Evolutionary conservation across 2,329 filamentous ascomycete species (phyloP), one percentile per base, ranked within the genome.

Genomic region (Nemania sp.): DNA sequence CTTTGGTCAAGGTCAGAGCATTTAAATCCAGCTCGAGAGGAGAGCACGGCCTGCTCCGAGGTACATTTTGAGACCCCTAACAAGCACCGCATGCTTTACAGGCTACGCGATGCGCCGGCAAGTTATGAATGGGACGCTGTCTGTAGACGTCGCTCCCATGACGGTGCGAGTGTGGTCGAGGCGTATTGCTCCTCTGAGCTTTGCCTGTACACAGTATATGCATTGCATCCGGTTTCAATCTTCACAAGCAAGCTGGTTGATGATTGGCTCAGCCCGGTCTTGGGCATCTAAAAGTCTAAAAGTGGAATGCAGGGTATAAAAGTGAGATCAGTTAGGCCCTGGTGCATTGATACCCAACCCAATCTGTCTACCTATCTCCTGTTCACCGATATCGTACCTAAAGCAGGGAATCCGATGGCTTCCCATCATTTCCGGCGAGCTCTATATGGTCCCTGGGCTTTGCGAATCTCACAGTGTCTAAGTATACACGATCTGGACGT

Each of bases 271-370:
- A n/a, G 42, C 18, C 15, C 7, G 20, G 18, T 52, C 54, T 65
- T 70, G 66, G 72, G 71, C 71, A 73, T 63, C 71, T 62, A 69
- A 68, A 68, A 60, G 63, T 63, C 71, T 62, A 69, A 68, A 68
- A 60, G 63, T 65, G 63, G 63, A 65, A 64, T 60, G 59, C 61
- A 60, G 67, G 63, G 67, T 55, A 56, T 32, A 7, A 15, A 47
- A 55, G 50, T 43, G 43, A 58, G 49, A 55, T 35, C 17, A 25
- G 61, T 75, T 73, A 72, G 77, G 76, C 75, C 65, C 68, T 66
- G 65, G 76, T 72, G 78, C 78, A 78, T 80, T 74, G 75, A 72
- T 79, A 77, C 78, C 78, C 78, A 77, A 80, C 74, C 60, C 54
- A 60, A 59, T 34, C 51, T 55, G 53, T 51, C 55, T 51, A 39